Evolutionary conservation across 2,329 filamentous ascomycete genomes (phyloP), one percentile per base, ranked within the genome.

Genomic region (Rhynchosporium graminicola): DNA sequence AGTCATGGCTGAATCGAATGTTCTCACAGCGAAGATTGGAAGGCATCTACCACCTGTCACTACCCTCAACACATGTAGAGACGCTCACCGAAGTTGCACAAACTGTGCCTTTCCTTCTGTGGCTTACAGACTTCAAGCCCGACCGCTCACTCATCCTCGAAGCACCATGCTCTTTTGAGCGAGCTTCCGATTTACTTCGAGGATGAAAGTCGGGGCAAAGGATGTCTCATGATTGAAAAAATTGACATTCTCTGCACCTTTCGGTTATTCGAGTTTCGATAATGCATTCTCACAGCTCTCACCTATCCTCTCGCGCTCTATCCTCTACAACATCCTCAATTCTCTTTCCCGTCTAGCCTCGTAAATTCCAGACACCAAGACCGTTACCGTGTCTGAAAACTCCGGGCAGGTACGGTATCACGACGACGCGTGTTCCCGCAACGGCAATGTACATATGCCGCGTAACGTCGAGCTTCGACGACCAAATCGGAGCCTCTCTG

Each of bases 371-470:
- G 46, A 20, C 31, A 38, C 31, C 20, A 52, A 10, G 8, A 51
- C 33, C 33, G 31, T 20, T 38, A 26, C 50, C 33, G 50, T 52
- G 48, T 51, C 6, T 13, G 26, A 40, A 52, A 8, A 38, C 38
- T 5, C 50, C 33, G 20, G n/a, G 33, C 3, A 52, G 8, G 15
- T 20, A 33, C 20, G 20, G 38, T 26, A 36, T 10, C 33, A 36
- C 33, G 20, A n/a, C 42, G 12, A n/a, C 20, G 4, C 48, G 33
- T 29, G 48, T 15, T 15, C 13, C 9, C 12, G 5, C 50, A 52
- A 36, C 46, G 47, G 47, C 29, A 36, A 51, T n/a, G 29, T 12
- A 40, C 50, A 52, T 52, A 26, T 40, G 33, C 13, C 38, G 50
- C 50, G 50, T 52, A 40, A 40, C 50, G 8, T 40, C 50, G 9